Evolutionary conservation across 768 basidiomycete species (phyloP), one percentile per base, ranked within the genome.

Genomic region (Epithele typhae): DNA sequence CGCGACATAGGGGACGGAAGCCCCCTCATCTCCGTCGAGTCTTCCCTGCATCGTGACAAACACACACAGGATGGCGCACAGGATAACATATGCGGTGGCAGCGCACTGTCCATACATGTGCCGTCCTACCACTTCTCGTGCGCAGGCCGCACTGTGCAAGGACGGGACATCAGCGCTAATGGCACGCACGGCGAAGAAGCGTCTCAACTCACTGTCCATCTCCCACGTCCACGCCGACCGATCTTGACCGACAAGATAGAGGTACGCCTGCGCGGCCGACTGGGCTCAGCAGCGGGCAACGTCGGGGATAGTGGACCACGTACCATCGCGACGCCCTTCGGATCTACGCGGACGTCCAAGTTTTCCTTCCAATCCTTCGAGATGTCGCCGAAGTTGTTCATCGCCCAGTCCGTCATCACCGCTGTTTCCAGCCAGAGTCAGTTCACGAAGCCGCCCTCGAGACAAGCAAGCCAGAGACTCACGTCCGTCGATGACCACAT

Each of bases 181-280:
- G 27, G 27, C 14, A 14, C 14, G 27, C 14, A 30, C 7, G 27
- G 27, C n/a, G 14, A 30, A 30, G 27, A 30, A 30, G 27, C 27
- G 27, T 7, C 8, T 7, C 8, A 19, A 67, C 84, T 69, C 57
- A 87, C 86, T 68, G 52, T 89, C 87, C 21, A 90, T 70, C 59
- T 89, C 87, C 84, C 85, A 90, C 8, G 84, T 82, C 82, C 77
- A 85, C 6, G 82, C 76, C 32, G 83, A 83, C 24, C 77, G 73
- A 42, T 85, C 82, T 64, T 88, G 87, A 39, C 78, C 74, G 5
- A 69, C 75, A 17, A 90, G 77, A 58, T 76, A 77, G 25, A 85
- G 65, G 56, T 87, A 87, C 1, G 81, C 66, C 86, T 88, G 51
- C 8, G 42, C 6, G 8, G 35, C 18, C 18, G n/a, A 6, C 35